Conservation (phyloP, 1,284 basidiomycete species). For the Ganoderma lucidum region DNA sequence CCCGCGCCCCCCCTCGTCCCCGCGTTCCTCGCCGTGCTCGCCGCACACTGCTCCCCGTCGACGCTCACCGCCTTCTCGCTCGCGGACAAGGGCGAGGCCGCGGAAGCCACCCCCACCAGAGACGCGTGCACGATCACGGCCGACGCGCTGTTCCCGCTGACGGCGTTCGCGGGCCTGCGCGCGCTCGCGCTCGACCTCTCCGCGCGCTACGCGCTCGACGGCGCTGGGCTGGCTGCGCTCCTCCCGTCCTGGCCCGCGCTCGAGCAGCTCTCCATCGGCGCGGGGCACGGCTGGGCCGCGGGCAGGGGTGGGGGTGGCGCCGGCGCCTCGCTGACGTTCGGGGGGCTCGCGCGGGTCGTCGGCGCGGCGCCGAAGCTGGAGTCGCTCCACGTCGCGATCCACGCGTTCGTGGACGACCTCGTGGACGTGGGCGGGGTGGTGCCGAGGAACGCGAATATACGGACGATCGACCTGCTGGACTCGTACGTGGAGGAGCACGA, state of each 20-base stretch:
- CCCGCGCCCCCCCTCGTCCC: constrained; percentile 8
- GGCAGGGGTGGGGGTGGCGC: not conserved
- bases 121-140: constrained; percentile 1
- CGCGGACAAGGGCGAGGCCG: constrained; percentile 1
- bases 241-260: constrained; percentile 13
- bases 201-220: constrained; percentile 11
- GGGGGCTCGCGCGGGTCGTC: constrained; percentile 20
- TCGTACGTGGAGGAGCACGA: constrained; percentile 15
- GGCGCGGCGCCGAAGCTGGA: constrained; percentile 10
- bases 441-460: constrained; percentile 6
- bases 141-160: constrained; percentile 12
- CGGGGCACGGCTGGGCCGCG: constrained; percentile 8
- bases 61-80: constrained; percentile 10
- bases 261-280: constrained; percentile 18
- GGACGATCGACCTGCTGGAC: constrained; percentile 18
- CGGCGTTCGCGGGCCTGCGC: constrained; percentile 10
- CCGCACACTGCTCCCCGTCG: not conserved
- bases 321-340: constrained; percentile 15
- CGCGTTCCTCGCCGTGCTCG: constrained; percentile 9
- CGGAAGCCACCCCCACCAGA: not conserved
- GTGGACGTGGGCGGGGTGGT: not conserved
- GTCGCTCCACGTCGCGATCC: constrained; percentile 17
- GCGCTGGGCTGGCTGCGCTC: not conserved
- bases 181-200: constrained; percentile 19
- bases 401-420: constrained; percentile 7